Percentiles rank a stretch among this genome's conserved stretches.
These are phyloP conservation scores for Casaregolazyma suthepensis DNA, from an alignment of 1,139 yeast genomes.

Conservation along the genomic window DNA sequence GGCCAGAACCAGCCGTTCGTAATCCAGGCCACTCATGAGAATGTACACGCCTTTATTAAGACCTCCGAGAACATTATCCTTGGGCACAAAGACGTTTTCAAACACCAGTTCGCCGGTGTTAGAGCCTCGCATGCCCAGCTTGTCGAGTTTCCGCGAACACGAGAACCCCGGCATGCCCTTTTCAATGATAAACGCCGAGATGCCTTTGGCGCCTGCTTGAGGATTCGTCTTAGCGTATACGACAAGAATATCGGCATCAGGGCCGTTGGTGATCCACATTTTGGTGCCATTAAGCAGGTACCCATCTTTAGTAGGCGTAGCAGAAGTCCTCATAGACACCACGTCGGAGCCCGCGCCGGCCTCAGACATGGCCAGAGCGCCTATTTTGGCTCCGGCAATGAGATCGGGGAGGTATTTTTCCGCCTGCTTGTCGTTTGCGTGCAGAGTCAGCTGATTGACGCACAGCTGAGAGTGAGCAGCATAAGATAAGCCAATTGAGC, in stretches of 20 bases:
- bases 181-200: conserved; percentile 32
- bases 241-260: conserved; percentile 31
- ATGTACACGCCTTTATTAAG: conserved; percentile 31
- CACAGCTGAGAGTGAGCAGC: conserved; percentile 34
- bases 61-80: conserved; percentile 30
- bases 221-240: conserved; percentile 35
- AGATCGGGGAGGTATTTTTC: conserved; percentile 30
- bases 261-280: conserved; percentile 36
- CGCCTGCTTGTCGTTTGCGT: conserved; percentile 27
- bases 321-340: conserved; percentile 31
- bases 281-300: conserved; percentile 33
- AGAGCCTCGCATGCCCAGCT: conserved; percentile 33
- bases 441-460: conserved; percentile 31
- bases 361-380: conserved; percentile 34
- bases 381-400: conserved; percentile 29
- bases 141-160: conserved; percentile 30
- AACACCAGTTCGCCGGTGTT: conserved; percentile 33
- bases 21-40: conserved; percentile 31
- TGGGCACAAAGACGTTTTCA: conserved; percentile 32
- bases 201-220: conserved; percentile 29
- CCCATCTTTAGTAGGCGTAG: conserved; percentile 27
- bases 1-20: conserved; percentile 31
- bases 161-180: conserved; percentile 29
- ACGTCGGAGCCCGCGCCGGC: conserved; percentile 34
- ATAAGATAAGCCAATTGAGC: conserved; percentile 32